Base-by-base conservation (phyloP, 1,284 basidiomycete genomes). In the Rhodotorula sp. region DNA sequence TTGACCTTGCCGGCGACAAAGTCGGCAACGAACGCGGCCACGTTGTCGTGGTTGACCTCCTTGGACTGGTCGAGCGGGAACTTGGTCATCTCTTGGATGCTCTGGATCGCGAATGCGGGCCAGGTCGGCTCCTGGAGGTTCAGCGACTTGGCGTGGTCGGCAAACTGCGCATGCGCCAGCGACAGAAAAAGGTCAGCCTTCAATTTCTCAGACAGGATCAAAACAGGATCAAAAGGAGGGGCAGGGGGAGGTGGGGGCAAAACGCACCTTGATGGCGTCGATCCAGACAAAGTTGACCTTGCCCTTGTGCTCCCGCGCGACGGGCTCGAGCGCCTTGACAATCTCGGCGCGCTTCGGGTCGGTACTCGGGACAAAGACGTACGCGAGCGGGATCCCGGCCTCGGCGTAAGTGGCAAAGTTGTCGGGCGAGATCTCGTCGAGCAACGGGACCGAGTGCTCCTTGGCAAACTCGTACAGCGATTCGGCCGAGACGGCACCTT, bases 261-360 rank as follows among this genome's bases (percentile, higher is more conserved):
- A 29, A 33, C 74, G 45, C 54, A 76, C 72, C 72, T 93, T 94
- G 83, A 89, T 84, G 30, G 91, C 94, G 81, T 99, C 96, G 78
- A 99, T 99, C 89, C 89, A 96, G 75, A 99, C 95, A 82, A 99
- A 95, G 88, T 96, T 98, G 80, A 98, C 78, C 83, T 91, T 89
- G 79, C 88, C 87, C 82, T 91, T 93, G 85, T 87, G 86, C 79
- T 88, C 86, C 71, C 87, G 84, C 42, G 95, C 95, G 67, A 95
- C 80, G 3, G 91, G 87, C 77, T 85, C 87, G 77, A 98, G 81
- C 66, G 85, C 82, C 57, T 89, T 87, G 74, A 95, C 84, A 67
- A 89, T 82, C 33, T 90, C 85, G 77, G 87, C 89, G 71, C 85
- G 84, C 78, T 88, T 86, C 44, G 77, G 68, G 74, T 87, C 85